phyloP scores from a whole-genome alignment of 1,284 basidiomycete genomes.

The Trichosporon coremiiforme region DNA sequence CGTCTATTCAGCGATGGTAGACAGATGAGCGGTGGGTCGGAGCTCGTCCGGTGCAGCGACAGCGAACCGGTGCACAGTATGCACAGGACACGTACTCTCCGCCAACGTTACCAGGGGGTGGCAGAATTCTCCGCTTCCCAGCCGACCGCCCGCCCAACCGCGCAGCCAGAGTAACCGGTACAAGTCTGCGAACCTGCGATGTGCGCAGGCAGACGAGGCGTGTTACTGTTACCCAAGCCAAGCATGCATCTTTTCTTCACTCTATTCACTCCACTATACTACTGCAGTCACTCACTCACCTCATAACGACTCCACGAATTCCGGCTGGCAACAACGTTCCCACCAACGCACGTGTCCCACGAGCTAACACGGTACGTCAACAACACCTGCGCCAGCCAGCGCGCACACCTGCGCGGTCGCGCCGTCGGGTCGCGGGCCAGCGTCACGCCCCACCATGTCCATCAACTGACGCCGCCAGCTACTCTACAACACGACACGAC shows the following conservation, averaged over 20 bases:
- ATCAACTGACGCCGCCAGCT: neutral
- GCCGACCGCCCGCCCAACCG: no score
- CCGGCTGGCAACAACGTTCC: neutral
- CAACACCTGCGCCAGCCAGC: neutral
- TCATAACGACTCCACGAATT: neutral
- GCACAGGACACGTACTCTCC: neutral
- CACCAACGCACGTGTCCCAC: slow-evolving; percentile 2
- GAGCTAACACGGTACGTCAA: neutral
- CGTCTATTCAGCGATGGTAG: neutral
- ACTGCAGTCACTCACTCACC: neutral
- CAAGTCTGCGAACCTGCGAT: neutral
- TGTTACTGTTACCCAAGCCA: neutral
- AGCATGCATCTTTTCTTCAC: neutral
- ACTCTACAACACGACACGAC: neutral
- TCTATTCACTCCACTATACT: neutral
- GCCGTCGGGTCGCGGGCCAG: neutral
- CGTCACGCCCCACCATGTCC: neutral
- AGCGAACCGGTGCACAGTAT: neutral
- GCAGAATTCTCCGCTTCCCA: neutral
- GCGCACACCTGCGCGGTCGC: neutral
- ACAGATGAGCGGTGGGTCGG: neutral
- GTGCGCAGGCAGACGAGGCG: no score
- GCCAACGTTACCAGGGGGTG: neutral
- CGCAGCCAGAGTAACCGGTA: neutral
- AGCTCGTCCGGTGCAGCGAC: neutral